A percentile compares a stretch with the other conserved stretches of the same genome.
These are phyloP conservation scores for Mycena metata DNA, from an alignment of 768 basidiomycete genomes.

Conservation along the genomic window DNA sequence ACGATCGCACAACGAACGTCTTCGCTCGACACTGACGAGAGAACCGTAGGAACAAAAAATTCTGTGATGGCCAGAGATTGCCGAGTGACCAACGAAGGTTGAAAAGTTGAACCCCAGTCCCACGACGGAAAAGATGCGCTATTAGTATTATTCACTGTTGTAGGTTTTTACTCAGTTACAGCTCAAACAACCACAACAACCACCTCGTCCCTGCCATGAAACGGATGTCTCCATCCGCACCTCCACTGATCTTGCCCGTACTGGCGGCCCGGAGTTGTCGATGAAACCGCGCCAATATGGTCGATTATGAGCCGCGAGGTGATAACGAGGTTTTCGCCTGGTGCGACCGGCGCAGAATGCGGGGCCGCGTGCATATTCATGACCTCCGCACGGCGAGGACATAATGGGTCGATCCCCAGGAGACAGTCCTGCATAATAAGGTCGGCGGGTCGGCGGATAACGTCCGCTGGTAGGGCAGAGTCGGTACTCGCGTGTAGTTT, in stretches of 20 bases:
- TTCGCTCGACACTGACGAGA: no score
- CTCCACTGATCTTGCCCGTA: conserved; percentile 54
- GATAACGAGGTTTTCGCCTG: conserved; percentile 50
- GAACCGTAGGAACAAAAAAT: no score
- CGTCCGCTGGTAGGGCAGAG: conserved; percentile 46
- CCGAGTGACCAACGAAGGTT: no score
- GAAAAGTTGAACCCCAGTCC: no score
- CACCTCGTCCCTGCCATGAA: conserved; percentile 54
- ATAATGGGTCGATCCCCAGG: conserved; percentile 54
- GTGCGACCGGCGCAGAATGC: background rate
- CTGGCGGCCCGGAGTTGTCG: conserved; percentile 49
- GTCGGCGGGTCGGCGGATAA: conserved; percentile 52
- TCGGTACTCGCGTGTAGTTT: conserved; percentile 46
- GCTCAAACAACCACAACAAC: conserved; percentile 44
- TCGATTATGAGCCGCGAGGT: conserved; percentile 59
- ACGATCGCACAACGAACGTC: no score
- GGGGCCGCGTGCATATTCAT: conserved; percentile 6
- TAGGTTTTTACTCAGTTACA: no score
- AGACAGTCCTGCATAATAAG: conserved; percentile 59
- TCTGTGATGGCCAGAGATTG: no score
- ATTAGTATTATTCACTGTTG: no score
- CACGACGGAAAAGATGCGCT: no score
- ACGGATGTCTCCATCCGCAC: conserved; percentile 62
- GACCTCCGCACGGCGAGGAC: conserved; percentile 43
- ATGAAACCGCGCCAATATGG: conserved; percentile 55